Percentiles rank a stretch among this genome's conserved stretches.
phyloP scores from a whole-genome alignment of 257 asterid genomes.

The Salvia splendens region DNA sequence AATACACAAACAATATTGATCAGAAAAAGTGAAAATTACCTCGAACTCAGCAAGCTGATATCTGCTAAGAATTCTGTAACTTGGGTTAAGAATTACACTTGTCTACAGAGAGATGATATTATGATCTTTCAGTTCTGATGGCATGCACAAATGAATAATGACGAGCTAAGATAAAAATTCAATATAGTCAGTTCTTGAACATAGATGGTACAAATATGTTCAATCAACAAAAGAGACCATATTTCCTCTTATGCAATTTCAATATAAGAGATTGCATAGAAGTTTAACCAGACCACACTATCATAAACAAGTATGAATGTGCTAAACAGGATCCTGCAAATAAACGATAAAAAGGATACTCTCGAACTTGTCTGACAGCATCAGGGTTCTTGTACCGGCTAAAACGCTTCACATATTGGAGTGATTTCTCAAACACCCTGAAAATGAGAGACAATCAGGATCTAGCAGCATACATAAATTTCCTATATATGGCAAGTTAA shows the following conservation, averaged over 20 bases:
- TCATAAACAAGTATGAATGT: neutral
- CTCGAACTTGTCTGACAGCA: slow-evolving; percentile 99
- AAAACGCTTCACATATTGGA: slow-evolving; percentile 96
- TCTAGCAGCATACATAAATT: slow-evolving; percentile 9
- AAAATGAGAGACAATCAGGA: slow-evolving; percentile 26
- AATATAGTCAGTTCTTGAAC: slow-evolving; percentile 1
- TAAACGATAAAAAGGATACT: slow-evolving; percentile 64
- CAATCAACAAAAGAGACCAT: slow-evolving; percentile 3
- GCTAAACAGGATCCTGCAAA: slow-evolving; percentile 5
- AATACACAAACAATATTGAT: neutral
- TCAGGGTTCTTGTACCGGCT: slow-evolving; percentile 96
- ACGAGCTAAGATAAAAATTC: neutral
- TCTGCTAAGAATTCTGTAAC: slow-evolving; percentile 73
- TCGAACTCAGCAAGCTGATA: slow-evolving; percentile 92
- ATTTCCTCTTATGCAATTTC: neutral
- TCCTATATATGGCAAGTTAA: neutral
- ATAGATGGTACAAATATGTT: neutral
- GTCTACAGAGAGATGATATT: neutral
- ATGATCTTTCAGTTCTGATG: slow-evolving; percentile 14
- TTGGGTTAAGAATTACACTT: slow-evolving; percentile 44
- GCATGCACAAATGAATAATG: slow-evolving; percentile 3
- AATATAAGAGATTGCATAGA: neutral
- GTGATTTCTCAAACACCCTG: slow-evolving; percentile 98
- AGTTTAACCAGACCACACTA: no score
- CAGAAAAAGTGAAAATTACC: slow-evolving; percentile 39